A percentile compares a stretch with the other conserved stretches of the same genome.
phyloP scores from a whole-genome alignment of 441 rosid species.

The Daphne laureola region DNA sequence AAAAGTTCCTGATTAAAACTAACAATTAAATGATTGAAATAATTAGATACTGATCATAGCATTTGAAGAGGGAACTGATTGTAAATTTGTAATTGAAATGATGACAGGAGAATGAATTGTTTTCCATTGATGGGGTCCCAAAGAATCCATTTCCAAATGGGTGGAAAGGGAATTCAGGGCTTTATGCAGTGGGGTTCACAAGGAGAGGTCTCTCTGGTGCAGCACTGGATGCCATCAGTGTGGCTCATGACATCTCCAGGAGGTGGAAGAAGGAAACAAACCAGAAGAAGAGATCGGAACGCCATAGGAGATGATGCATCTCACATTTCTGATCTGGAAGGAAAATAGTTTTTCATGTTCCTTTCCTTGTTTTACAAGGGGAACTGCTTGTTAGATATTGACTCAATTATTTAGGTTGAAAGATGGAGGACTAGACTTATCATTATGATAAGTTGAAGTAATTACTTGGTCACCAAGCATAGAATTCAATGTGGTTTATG shows the following conservation, averaged over 20 bases:
- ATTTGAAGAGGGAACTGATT: too few relatives aligned
- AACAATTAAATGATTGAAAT: too few relatives aligned
- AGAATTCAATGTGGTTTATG: too few relatives aligned
- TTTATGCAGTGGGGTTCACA: slow-evolving; percentile 84
- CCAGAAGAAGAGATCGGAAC: slow-evolving; percentile 38
- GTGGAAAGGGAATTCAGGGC: slow-evolving; percentile 64
- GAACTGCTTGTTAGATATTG: slow-evolving; percentile 3
- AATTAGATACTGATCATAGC: too few relatives aligned
- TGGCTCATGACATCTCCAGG: slow-evolving; percentile 49
- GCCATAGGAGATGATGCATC: slow-evolving; percentile 78
- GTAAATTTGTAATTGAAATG: neutral
- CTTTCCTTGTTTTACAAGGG: slow-evolving; percentile 12
- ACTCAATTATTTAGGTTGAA: too few relatives aligned
- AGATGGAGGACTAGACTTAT: too few relatives aligned
- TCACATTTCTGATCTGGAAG: slow-evolving; percentile 40
- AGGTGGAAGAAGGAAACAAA: slow-evolving; percentile 73
- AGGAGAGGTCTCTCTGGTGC: slow-evolving; percentile 70
- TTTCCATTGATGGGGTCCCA: slow-evolving; percentile 44
- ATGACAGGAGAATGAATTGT: slow-evolving; percentile 57
- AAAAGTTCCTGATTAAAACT: too few relatives aligned
- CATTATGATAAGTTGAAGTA: too few relatives aligned
- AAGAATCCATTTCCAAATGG: slow-evolving; percentile 69
- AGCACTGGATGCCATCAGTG: slow-evolving; percentile 53
- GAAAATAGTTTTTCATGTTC: neutral
- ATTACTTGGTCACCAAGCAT: too few relatives aligned